Conservation (phyloP, 106 monocot genomes). For the Ottelia alismoides region DNA sequence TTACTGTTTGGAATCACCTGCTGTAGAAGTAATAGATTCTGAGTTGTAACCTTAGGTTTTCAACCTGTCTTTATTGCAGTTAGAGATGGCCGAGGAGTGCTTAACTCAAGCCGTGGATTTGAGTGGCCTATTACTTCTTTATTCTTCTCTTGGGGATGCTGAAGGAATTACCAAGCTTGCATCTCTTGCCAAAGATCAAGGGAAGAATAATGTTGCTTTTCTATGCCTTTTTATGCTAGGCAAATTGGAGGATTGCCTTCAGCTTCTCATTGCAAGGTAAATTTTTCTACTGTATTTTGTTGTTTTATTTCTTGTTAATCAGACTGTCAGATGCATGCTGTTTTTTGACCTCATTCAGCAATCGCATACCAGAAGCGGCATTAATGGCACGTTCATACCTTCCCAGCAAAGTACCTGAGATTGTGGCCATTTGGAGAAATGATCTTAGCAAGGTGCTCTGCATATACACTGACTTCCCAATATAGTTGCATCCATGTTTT, state of each 20-base stretch:
- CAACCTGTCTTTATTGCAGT: conserved; percentile 33
- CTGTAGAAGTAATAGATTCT: too few species aligned
- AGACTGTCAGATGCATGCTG: too few species aligned
- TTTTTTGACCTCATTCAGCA: conserved; percentile 50
- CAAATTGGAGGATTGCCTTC: conserved; percentile 81
- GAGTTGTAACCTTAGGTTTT: too few species aligned
- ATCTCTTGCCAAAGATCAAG: conserved; percentile 80
- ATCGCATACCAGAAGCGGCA: conserved; percentile 94
- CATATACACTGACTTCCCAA: neutral
- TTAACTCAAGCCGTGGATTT: conserved; percentile 76
- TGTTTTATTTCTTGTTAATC: neutral
- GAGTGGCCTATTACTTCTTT: conserved; percentile 79
- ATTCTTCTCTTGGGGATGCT: conserved; percentile 82
- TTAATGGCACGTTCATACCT: conserved; percentile 89
- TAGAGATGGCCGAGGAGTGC: conserved; percentile 87
- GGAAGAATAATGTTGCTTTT: conserved; percentile 94
- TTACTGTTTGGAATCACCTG: too few species aligned
- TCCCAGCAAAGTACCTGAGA: conserved; percentile 91
- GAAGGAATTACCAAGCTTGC: conserved; percentile 67
- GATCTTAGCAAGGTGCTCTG: conserved; percentile 63
- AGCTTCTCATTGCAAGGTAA: conserved; percentile 72
- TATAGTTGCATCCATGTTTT: neutral
- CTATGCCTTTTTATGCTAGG: conserved; percentile 87
- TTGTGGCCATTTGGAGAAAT: conserved; percentile 76
- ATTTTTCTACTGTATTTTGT: too few species aligned